Conservation (phyloP, 768 basidiomycete species). For the Termitomyces sp. region DNA sequence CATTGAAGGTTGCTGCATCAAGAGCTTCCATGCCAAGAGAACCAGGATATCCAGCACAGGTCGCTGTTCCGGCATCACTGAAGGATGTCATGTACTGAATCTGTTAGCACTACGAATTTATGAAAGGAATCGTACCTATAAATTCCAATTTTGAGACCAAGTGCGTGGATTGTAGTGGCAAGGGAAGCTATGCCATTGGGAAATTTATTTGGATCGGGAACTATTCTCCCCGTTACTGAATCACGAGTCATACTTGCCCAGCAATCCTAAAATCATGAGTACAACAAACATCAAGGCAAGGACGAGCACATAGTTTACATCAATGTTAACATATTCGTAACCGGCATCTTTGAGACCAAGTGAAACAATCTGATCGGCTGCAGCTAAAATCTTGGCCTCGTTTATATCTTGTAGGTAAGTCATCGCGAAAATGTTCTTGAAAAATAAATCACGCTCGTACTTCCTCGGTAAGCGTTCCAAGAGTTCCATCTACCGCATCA, state of each 20-base stretch:
- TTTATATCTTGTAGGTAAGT: conserved; percentile 29
- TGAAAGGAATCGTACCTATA: conserved; percentile 29
- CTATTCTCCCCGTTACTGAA: conserved; percentile 32
- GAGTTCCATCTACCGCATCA: conserved; percentile 39
- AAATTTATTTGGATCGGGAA: conserved; percentile 48
- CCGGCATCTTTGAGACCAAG: conserved; percentile 43
- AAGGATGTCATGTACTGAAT: background rate
- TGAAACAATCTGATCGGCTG: conserved; percentile 39
- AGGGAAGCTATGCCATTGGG: conserved; percentile 43
- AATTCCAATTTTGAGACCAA: conserved; percentile 47
- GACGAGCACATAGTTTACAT: conserved; percentile 24
- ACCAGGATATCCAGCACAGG: conserved; percentile 52
- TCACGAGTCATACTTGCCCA: conserved; percentile 39
- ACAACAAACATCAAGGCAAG: background rate
- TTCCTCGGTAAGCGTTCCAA: conserved; percentile 45
- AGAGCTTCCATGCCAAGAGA: conserved; percentile 42
- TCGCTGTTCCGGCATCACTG: conserved; percentile 48
- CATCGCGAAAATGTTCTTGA: background rate
- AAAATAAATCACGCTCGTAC: conserved; percentile 15
- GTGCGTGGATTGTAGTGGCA: conserved; percentile 36
- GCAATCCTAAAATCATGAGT: conserved; percentile 31
- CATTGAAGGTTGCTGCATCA: conserved; percentile 45
- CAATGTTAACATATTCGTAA: conserved; percentile 48
- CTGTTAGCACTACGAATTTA: background rate
- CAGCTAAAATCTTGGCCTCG: conserved; percentile 36